Percentiles rank a stretch among this genome's conserved stretches.
These are phyloP conservation scores for Trichoderma simmonsii DNA, from an alignment of 2,329 filamentous ascomycete genomes.

Conservation along the genomic window DNA sequence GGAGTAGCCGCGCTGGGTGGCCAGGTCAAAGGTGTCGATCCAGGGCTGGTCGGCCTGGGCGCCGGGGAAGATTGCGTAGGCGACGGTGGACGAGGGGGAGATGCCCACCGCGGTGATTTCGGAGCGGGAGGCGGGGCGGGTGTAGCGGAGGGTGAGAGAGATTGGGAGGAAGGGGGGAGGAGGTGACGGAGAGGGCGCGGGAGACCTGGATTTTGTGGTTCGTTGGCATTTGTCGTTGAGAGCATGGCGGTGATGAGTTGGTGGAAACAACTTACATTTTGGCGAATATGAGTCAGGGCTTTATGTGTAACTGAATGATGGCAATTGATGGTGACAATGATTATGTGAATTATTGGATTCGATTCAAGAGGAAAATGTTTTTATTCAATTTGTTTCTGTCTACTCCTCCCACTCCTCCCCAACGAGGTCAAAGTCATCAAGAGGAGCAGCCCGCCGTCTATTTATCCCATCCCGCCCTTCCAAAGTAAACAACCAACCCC, in stretches of 20 bases:
- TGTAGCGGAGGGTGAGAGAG: conserved; percentile 30
- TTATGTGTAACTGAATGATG: not conserved
- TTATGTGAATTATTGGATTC: not conserved
- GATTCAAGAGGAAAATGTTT: not conserved
- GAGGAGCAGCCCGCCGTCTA: not conserved
- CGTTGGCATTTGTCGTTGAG: not conserved
- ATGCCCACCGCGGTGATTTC: conserved; percentile 35
- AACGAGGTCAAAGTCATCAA: not conserved
- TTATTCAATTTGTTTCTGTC: not conserved
- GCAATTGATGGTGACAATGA: not conserved
- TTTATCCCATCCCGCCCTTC: not conserved
- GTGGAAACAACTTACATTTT: conserved; percentile 9
- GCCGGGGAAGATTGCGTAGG: conserved; percentile 32
- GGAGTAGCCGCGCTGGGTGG: conserved; percentile 27
- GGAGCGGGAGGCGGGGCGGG: conserved; percentile 28
- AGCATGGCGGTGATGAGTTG: not conserved
- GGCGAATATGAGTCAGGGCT: not conserved
- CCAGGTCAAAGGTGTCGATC: conserved; percentile 36
- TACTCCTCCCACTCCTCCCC: not conserved
- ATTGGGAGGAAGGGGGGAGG: not conserved
- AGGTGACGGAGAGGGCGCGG: conserved; percentile 9
- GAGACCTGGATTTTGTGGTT: not conserved
- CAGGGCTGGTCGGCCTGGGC: conserved; percentile 32
- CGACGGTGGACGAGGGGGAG: conserved; percentile 26
- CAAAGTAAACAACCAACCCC: not conserved